Base-by-base conservation (phyloP, 192 early-diverging fungal genomes). In the Entomortierella lignicola region DNA sequence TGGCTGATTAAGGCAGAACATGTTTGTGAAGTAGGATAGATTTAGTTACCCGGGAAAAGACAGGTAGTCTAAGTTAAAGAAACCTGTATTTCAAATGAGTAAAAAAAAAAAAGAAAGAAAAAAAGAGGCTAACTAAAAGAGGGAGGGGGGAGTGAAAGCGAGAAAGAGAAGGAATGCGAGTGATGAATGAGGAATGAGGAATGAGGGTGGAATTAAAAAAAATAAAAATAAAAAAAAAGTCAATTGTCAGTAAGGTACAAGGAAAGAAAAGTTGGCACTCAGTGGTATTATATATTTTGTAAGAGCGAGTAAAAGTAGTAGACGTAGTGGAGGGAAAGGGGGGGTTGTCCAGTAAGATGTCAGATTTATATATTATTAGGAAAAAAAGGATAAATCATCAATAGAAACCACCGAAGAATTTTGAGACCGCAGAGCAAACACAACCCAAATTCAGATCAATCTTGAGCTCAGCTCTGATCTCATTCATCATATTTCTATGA, bases 1-100 rank as follows among this genome's bases (percentile, higher is more conserved):
- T 8, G 41, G n/a, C 61, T 72, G 60, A 25, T 48, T 64, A 31
- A 63, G 71, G 71, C 71, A 72, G 37, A 72, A 47, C 71, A 72
- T 72, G 48, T 29, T 55, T 17, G 64, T 30, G 50, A 8, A 12
- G 39, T 25, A 27, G 59, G 47, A 17, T 21, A 10, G 18, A 17
- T 4, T 50, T 50, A 4, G 4, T 59, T 25, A 37, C 0, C 32
- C 26, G 1, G 26, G 31, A 54, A 11, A 52, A 21, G 21, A n/a
- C n/a, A 54, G 32, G 51, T 54, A 34, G 26, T 39, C 17, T 25
- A 44, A 54, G 31, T 12, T 29, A 52, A 23, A 64, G 20, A 29
- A 43, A 26, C 34, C 34, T 37, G 34, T 37, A 7, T 37, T 21
- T 50, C 21, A 37, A 39, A 58, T 25, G 56, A 58, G 12, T 13